A percentile compares a stretch with the other conserved stretches of the same genome.
These are phyloP conservation scores for Begonia peltatifolia DNA, from an alignment of 306 rosid species.

Conservation along the genomic window DNA sequence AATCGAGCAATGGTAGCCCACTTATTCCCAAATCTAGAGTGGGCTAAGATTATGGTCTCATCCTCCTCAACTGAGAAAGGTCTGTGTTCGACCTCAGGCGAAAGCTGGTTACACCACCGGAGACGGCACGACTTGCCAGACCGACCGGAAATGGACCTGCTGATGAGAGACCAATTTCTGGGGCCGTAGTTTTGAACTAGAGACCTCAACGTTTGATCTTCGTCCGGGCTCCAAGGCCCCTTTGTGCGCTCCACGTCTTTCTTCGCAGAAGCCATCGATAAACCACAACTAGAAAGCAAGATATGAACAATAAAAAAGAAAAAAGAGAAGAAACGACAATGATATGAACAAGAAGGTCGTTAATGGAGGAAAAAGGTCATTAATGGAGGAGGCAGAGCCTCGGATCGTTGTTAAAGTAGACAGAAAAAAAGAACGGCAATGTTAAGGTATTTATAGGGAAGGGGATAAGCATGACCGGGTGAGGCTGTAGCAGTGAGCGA, in stretches of 20 bases:
- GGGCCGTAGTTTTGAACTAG: slow-evolving; percentile 55
- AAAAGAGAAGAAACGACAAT: too few species aligned
- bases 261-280: slow-evolving; percentile 25
- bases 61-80: slow-evolving; percentile 63
- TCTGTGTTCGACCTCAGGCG: slow-evolving; percentile 66
- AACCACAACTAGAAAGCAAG: too few species aligned
- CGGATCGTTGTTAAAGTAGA: neutral
- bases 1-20: slow-evolving; percentile 82
- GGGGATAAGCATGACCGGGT: slow-evolving; percentile 10
- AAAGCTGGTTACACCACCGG: slow-evolving; percentile 88
- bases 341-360: neutral
- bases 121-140: slow-evolving; percentile 82
- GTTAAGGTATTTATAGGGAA: slow-evolving; percentile 7
- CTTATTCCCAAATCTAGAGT: slow-evolving; percentile 54
- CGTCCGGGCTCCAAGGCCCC: slow-evolving; percentile 89
- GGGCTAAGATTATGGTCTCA: slow-evolving; percentile 42
- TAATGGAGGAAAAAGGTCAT: neutral
- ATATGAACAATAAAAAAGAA: too few species aligned
- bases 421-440: too few species aligned
- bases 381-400: slow-evolving; percentile 6
- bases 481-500: neutral
- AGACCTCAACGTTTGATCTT: slow-evolving; percentile 45
- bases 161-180: slow-evolving; percentile 62
- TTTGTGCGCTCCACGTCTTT: slow-evolving; percentile 47
- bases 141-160: slow-evolving; percentile 72